Evolutionary conservation across 148 eudicot species (phyloP), one percentile per base, ranked within the genome.

Genomic region (Suaeda aralocaspica): DNA sequence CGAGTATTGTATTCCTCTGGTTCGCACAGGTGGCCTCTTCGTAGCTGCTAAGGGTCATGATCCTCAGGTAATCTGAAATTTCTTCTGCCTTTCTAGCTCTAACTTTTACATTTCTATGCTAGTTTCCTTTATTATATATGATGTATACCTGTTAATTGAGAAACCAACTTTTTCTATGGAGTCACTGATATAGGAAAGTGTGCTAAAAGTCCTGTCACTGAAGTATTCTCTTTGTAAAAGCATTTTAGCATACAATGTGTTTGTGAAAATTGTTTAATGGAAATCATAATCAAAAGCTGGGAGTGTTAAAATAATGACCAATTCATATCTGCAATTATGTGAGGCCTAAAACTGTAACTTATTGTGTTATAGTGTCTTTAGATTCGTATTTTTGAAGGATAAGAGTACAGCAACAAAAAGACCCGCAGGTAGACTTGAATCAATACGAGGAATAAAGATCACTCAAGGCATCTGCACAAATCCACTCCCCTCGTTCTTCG

Each of bases 31-130:
- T 58, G 97, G 98, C 77, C 72, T 91, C 74, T 91, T 94, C 82
- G 87, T 91, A 26, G 98, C 98, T 76, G 98, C 98, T 16, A 91
- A 94, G 78, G 98, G 98, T 65, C 98, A 89, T 72, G 86, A 89
- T 80, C 97, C 97, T 64, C 83, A 79, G 92, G 92, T 92, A 66
- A 19, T 39, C 36, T 42, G 34, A n/a, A 50, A 2, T 26, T 36
- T 13, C 11, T 42, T 29, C 28, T 31, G 21, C 59, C 4, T 31
- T 12, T 18, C 49, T 9, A 10, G 9, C n/a, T 72, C 57, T 36
- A 28, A 9, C 26, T 21, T 13, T 34, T 42, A 50, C 13, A 3
- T 62, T 72, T 2, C 21, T 6, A 2, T 45, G 25, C 15, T 31
- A 13, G 19, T 33, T 44, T 41, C 9, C 13, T 3, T 56, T 29